Conservation (phyloP, 2,329 filamentous ascomycete genomes). For the Diplodia scrobiculata region DNA sequence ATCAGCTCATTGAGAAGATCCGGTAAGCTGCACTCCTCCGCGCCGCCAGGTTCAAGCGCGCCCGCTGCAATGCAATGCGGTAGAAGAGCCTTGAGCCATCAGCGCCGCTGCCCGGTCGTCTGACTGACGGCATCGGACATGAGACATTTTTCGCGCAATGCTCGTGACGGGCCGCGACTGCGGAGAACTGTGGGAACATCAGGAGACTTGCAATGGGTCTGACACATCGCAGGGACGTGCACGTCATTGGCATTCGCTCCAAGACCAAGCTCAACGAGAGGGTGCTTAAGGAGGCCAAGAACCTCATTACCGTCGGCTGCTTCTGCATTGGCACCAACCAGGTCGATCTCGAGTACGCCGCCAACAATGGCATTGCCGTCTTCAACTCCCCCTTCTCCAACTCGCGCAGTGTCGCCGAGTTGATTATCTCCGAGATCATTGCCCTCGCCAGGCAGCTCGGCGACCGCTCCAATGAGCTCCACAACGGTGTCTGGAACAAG, state of each 20-base stretch:
- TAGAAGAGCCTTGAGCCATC: not conserved
- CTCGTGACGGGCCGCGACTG: not conserved
- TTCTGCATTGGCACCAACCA: constrained; percentile 99
- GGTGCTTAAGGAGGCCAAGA: constrained; percentile 85
- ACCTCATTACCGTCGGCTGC: constrained; percentile 92
- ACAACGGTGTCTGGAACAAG: constrained; percentile 96
- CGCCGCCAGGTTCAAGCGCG: not conserved
- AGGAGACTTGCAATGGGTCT: constrained; percentile 18
- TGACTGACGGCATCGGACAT: constrained; percentile 14
- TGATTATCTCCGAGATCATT: constrained; percentile 94
- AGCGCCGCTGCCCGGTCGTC: not conserved
- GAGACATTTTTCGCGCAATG: constrained; percentile 6
- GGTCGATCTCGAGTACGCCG: constrained; percentile 82
- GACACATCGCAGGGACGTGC: constrained; percentile 68
- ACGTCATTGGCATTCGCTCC: constrained; percentile 96
- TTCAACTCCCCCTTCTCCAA: constrained; percentile 98
- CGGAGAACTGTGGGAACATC: constrained; percentile 20
- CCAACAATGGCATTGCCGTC: constrained; percentile 84
- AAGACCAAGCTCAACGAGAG: constrained; percentile 92
- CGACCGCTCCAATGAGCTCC: constrained; percentile 91
- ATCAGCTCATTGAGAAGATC: constrained; percentile 96
- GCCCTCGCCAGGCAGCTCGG: constrained; percentile 85
- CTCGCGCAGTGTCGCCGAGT: constrained; percentile 92
- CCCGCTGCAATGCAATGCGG: not conserved
- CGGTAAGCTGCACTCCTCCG: constrained; percentile 53